Conservation (phyloP, 2,329 filamentous ascomycete genomes). For the Pyrenochaeta sp. region DNA sequence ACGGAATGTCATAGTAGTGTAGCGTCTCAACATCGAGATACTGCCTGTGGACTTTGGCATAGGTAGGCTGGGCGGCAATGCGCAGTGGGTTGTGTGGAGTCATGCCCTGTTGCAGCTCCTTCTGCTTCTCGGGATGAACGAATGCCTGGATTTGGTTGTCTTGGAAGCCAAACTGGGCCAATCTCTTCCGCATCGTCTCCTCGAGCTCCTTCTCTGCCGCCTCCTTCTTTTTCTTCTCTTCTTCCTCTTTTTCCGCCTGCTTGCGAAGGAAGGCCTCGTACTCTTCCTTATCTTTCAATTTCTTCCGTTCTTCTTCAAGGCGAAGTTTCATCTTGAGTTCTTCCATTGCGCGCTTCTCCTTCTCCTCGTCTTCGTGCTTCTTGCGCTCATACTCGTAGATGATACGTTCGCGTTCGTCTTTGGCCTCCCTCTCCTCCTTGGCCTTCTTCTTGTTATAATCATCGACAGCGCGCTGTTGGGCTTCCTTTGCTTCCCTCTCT, state of each 20-base stretch:
- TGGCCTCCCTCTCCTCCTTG: constrained; percentile 39
- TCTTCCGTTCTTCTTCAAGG: constrained; percentile 50
- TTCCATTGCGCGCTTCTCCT: constrained; percentile 46
- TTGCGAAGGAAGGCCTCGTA: constrained; percentile 50
- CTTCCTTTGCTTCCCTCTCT: constrained; percentile 40
- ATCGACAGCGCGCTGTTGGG: constrained; percentile 42
- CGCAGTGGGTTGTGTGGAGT: constrained; percentile 42
- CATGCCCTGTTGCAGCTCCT: constrained; percentile 47
- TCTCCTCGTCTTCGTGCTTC: constrained; percentile 45
- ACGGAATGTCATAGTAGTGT: constrained; percentile 57
- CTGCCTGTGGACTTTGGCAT: constrained; percentile 56
- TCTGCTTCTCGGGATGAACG: constrained; percentile 55
- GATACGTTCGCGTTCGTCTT: constrained; percentile 41
- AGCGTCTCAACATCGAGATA: constrained; percentile 57
- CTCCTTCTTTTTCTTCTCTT: constrained; percentile 50
- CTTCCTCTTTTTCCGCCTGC: constrained; percentile 51
- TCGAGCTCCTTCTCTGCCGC: constrained; percentile 53
- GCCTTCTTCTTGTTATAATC: constrained; percentile 44
- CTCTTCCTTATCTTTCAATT: constrained; percentile 53
- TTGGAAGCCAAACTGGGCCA: constrained; percentile 55
- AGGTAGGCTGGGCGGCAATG: constrained; percentile 50
- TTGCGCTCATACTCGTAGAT: constrained; percentile 47
- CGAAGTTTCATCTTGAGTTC: constrained; percentile 49
- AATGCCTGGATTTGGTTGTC: constrained; percentile 58
- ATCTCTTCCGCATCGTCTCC: constrained; percentile 53